Evolutionary conservation across 345 rosid species (phyloP), one percentile per base, ranked within the genome.

Genomic region (Kandelia obovata): DNA sequence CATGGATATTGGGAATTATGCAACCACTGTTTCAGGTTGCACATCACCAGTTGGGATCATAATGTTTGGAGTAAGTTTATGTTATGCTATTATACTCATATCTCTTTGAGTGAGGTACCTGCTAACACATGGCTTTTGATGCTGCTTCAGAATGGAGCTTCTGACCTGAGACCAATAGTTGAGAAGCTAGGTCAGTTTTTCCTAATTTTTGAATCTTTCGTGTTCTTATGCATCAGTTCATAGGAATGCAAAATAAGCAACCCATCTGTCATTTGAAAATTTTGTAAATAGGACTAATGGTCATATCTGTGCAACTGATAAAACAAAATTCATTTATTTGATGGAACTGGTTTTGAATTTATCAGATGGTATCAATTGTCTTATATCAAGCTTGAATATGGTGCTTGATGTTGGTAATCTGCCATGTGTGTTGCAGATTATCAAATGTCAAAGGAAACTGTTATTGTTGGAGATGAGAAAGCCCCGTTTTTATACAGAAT

Each of bases 381-480:
- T 34, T 67, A 7, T 53, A 15, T 30, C 58, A 63, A 72, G 80
- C 58, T 52, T 62, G 31, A 69, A 61, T 15, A 7, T 28, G 5
- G 30, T 51, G 4, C 51, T 69, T 73, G 25, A 47, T 34, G 65
- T 51, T 71, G 49, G 66, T 69, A 31, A 58, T 25, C 51, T 81
- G 71, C 47, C 5, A 0, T 65, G 17, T 65, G 35, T 68, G 51
- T 80, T 58, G 73, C 87, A 91, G 97, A 84, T 77, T 82, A 77
- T 80, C 92, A 87, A 43, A 72, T 89, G 91, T 79, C 90, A 25
- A 75, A 32, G 74, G 90, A 88, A 68, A 94, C 97, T 4, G 65
- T 87, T 71, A 75, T 91, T 73, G 86, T 80, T 71, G 97, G 98
- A 61, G 88, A 87, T 71, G 88, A 81, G 80, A 82, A 73, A 56